Conservation (phyloP, 2,329 filamentous ascomycete genomes). For the Rhynchosporium agropyri region DNA sequence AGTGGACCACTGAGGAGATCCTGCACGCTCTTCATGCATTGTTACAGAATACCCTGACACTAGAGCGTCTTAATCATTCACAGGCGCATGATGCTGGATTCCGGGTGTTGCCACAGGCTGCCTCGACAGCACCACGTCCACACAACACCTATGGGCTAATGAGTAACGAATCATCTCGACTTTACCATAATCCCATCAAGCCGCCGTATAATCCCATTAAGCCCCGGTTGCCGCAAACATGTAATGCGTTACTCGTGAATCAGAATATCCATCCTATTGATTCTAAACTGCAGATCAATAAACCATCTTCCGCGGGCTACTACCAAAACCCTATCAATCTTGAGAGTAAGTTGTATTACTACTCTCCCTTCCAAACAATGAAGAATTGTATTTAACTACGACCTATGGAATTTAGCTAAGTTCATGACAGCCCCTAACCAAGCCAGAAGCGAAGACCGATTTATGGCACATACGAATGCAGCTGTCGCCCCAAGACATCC, state of each 20-base stretch:
- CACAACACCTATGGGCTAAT: no score
- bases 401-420: background rate
- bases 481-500: background rate
- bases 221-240: no score
- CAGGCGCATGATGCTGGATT: background rate
- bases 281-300: background rate
- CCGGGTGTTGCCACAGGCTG: background rate
- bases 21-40: slow-evolving; percentile 11
- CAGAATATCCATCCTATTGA: background rate
- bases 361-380: background rate
- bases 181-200: background rate
- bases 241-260: no score
- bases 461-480: background rate
- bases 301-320: background rate
- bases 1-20: slow-evolving; percentile 13
- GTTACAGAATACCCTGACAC: background rate
- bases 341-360: background rate
- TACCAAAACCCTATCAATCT: background rate
- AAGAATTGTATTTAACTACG: background rate
- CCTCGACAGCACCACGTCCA: background rate
- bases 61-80: background rate
- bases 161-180: no score
- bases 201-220: no score
- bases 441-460: background rate
- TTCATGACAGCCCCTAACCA: background rate